A percentile compares a stretch with the other conserved stretches of the same genome.
phyloP scores from a whole-genome alignment of 2,329 filamentous ascomycete species.

The Apiospora marii region DNA sequence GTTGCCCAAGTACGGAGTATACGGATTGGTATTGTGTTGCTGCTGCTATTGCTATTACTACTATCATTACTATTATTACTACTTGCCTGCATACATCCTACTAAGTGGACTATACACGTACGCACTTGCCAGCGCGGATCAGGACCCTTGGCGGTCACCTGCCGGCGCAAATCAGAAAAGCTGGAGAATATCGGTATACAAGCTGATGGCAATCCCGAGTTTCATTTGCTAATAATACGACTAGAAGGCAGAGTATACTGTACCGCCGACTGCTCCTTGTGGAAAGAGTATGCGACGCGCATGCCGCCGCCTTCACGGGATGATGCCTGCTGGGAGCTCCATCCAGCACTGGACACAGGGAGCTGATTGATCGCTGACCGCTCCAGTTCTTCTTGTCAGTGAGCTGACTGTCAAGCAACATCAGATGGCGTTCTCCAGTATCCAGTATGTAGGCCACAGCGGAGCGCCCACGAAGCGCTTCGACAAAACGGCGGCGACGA shows the following conservation, averaged over 20 bases:
- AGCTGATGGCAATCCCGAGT: slow-evolving; percentile 2
- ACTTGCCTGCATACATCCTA: background rate
- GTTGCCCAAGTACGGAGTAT: background rate
- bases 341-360: background rate
- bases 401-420: slow-evolving; percentile 17
- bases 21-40: background rate
- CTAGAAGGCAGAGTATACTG: background rate
- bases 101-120: slow-evolving; percentile 9
- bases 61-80: background rate
- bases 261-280: background rate
- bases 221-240: background rate
- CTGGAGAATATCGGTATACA: background rate
- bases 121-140: background rate
- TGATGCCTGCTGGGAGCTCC: slow-evolving; percentile 14
- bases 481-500: background rate
- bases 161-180: background rate
- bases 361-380: slow-evolving; percentile 6
- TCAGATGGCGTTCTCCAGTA: slow-evolving; percentile 17
- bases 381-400: background rate
- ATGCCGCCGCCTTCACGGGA: background rate
- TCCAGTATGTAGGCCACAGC: background rate
- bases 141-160: background rate
- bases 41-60: background rate
- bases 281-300: slow-evolving; percentile 13
- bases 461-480: background rate